These are phyloP conservation scores for Thelonectria olida DNA, from an alignment of 2,329 filamentous ascomycete genomes.

Conservation along the genomic window DNA sequence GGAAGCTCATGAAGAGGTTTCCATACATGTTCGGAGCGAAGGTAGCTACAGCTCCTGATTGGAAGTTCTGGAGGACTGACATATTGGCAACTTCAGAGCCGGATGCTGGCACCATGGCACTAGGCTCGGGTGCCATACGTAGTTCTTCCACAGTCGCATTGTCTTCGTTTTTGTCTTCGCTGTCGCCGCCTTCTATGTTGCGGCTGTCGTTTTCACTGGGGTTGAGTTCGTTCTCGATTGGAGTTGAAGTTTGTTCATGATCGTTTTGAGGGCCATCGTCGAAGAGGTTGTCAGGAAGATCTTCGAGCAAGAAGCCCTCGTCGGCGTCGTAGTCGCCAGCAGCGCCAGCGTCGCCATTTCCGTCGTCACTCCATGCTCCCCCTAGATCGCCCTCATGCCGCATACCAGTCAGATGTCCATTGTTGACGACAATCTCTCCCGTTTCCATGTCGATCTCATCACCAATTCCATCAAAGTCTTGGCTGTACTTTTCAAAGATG, in stretches of 20 bases:
- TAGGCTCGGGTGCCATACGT: background rate
- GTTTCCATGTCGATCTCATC: conserved; percentile 90
- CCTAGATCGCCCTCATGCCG: conserved; percentile 65
- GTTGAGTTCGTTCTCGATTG: conserved; percentile 8
- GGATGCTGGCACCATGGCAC: conserved; percentile 15
- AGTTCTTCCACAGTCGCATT: conserved; percentile 5
- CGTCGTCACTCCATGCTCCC: conserved; percentile 32
- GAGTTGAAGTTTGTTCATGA: conserved; percentile 19
- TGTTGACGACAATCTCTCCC: conserved; percentile 86
- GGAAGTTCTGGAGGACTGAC: background rate
- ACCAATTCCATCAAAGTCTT: conserved; percentile 82
- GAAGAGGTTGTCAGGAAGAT: conserved; percentile 38
- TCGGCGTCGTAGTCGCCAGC: conserved; percentile 50
- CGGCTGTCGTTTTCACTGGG: background rate
- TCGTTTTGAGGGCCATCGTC: conserved; percentile 24
- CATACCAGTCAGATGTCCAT: conserved; percentile 79
- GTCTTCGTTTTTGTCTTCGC: conserved; percentile 5
- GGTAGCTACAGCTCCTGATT: background rate
- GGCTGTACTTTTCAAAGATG: conserved; percentile 89
- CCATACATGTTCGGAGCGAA: conserved; percentile 11
- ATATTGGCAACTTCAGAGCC: background rate
- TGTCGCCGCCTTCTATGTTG: background rate
- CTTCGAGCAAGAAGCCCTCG: conserved; percentile 46
- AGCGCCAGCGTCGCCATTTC: conserved; percentile 35
- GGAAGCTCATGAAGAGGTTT: conserved; percentile 17